Evolutionary conservation across 2,329 filamentous ascomycete genomes (phyloP), one percentile per base, ranked within the genome.

Genomic region (Hypoxylon sp.): DNA sequence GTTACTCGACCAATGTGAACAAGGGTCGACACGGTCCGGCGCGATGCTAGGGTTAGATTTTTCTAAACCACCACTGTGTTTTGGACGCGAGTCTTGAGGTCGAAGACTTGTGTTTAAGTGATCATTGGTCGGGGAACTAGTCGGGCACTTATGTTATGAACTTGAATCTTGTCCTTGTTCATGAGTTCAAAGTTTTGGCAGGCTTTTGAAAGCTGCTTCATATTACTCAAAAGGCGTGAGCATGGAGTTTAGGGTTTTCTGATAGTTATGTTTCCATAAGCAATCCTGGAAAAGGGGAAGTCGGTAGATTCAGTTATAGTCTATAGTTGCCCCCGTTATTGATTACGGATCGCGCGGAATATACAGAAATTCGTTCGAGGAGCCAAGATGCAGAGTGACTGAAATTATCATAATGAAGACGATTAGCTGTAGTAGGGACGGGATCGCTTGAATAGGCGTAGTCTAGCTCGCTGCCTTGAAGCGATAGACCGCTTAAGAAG

Each of bases 391-490:
- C 17, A 43, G 9, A 43, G 38, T 43, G 38, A 10, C 17, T 19
- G 6, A 19, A n/a, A n/a, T n/a, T n/a, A n/a, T n/a, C n/a, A n/a
- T n/a, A n/a, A n/a, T n/a, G n/a, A n/a, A n/a, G n/a, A 17, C 13
- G 14, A 38, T 38, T 36, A 13, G 41, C 57, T 5, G 70, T 74
- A 30, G n/a, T 60, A 0, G 51, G 1, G 2, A 75, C 69, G 0
- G 69, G 74, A 3, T 74, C 70, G 36, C 64, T 76, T 46, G 60
- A 58, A 55, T 76, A 75, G 5, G 32, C 36, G 10, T 72, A 74
- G 28, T 76, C 74, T 13, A 75, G 60, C 9, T 75, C 70, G 23
- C 74, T 53, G 1, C 71, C 69, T 0, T 52, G 66, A 11, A 74
- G 70, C 2, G 72, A 68, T 6, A 75, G 63, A 21, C 73, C 71